A percentile compares a stretch with the other conserved stretches of the same genome.
These are phyloP conservation scores for Cytospora paraplurivora DNA, from an alignment of 2,329 filamentous ascomycete genomes.

Conservation along the genomic window DNA sequence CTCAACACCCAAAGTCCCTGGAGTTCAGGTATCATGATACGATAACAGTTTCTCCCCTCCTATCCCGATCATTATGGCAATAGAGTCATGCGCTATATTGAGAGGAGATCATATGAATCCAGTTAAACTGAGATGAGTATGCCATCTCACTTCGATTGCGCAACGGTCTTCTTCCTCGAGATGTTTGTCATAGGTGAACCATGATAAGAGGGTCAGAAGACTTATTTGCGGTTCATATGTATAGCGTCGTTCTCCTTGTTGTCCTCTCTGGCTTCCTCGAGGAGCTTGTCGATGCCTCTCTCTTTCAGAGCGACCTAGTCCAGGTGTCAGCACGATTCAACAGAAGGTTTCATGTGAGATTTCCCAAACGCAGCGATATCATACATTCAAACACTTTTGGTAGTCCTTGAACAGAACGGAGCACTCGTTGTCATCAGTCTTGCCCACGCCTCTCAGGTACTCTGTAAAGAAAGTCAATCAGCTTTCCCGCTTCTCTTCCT, in stretches of 20 bases:
- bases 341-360: neutral
- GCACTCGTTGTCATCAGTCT: slow-evolving; percentile 77
- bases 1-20: neutral
- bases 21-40: neutral
- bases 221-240: slow-evolving; percentile 56
- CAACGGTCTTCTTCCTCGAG: too few species aligned
- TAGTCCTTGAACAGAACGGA: slow-evolving; percentile 85
- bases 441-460: slow-evolving; percentile 83
- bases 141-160: too few species aligned
- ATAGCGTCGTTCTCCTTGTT: slow-evolving; percentile 83
- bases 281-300: slow-evolving; percentile 87
- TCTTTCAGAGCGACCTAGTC: slow-evolving; percentile 79
- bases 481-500: slow-evolving; percentile 5
- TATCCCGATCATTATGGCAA: too few species aligned
- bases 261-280: slow-evolving; percentile 87
- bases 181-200: neutral
- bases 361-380: slow-evolving; percentile 34
- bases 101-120: too few species aligned
- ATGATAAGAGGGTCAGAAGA: neutral
- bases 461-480: slow-evolving; percentile 55
- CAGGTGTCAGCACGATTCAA: slow-evolving; percentile 16
- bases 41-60: neutral
- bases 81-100: too few species aligned
- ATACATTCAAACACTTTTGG: slow-evolving; percentile 79
- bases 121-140: too few species aligned